A percentile compares a stretch with the other conserved stretches of the same genome.
These are phyloP conservation scores for Phytophthora colocasiae DNA, from an alignment of 352 stramenopile genomes.

Conservation along the genomic window DNA sequence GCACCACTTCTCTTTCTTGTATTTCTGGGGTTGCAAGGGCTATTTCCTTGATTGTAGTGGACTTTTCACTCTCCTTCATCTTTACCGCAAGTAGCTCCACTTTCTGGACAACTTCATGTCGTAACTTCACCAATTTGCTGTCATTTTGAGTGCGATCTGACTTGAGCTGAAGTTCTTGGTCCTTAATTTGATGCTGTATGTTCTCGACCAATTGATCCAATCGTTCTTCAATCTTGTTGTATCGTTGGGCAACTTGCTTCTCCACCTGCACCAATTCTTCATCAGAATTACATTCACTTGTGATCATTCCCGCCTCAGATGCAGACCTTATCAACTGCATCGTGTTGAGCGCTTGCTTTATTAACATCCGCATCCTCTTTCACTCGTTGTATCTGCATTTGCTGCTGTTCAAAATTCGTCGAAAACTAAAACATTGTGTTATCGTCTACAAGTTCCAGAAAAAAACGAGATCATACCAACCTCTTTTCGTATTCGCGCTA, in stretches of 20 bases:
- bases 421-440: slow-evolving; percentile 5
- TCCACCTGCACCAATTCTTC: slow-evolving; percentile 7
- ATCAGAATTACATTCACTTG: background rate
- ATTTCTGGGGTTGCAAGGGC: background rate
- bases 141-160: slow-evolving; percentile 6
- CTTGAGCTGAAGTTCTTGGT: slow-evolving; percentile 15
- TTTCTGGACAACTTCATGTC: slow-evolving; percentile 21
- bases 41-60: slow-evolving; percentile 15
- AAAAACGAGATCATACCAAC: slow-evolving; percentile 1
- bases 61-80: slow-evolving; percentile 13
- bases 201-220: slow-evolving; percentile 11
- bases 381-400: background rate
- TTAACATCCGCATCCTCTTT: slow-evolving; percentile 3
- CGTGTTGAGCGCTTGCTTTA: background rate
- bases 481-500: slow-evolving; percentile 26
- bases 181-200: slow-evolving; percentile 16
- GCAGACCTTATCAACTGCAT: slow-evolving; percentile 6
- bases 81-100: slow-evolving; percentile 8
- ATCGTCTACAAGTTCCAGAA: background rate
- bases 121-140: slow-evolving; percentile 20
- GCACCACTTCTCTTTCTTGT: slow-evolving; percentile 20
- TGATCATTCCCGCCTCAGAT: background rate
- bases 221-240: slow-evolving; percentile 8
- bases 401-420: slow-evolving; percentile 22
- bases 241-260: slow-evolving; percentile 12